Evolutionary conservation across 2,329 filamentous ascomycete genomes (phyloP).

Genomic region (Grosmannia serpens): DNA sequence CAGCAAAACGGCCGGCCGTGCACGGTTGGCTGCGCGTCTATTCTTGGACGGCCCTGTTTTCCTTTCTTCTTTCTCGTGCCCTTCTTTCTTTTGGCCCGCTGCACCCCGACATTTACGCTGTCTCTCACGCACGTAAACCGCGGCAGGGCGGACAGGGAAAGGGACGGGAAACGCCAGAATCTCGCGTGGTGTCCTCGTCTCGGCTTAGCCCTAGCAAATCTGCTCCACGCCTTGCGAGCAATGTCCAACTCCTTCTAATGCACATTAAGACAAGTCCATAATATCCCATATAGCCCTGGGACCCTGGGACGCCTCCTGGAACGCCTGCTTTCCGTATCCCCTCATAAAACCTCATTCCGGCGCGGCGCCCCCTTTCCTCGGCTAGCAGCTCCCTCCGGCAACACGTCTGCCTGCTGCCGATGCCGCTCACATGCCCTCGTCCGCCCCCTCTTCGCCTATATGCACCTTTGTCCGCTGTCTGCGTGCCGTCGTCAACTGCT

Average conservation of each 20-base stretch:
- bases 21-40: background rate
- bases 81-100: background rate
- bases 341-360: conserved; percentile 17
- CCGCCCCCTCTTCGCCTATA: conserved; percentile 57
- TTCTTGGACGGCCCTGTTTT: background rate
- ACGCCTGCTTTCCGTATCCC: conserved; percentile 8
- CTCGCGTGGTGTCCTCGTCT: background rate
- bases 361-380: background rate
- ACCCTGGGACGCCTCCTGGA: background rate
- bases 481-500: conserved; percentile 71
- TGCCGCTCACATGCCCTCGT: conserved; percentile 3
- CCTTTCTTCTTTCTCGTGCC: background rate
- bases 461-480: conserved; percentile 71
- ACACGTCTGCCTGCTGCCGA: background rate
- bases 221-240: background rate
- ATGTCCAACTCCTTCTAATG: background rate
- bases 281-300: conserved; percentile 1
- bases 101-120: background rate
- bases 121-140: background rate
- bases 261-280: background rate
- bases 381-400: background rate
- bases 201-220: background rate
- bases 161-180: background rate
- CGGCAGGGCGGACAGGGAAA: background rate
- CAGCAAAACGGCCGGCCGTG: background rate